phyloP scores from a whole-genome alignment of 495 filamentous ascomycete genomes.

The Aspergillus nidulans region DNA sequence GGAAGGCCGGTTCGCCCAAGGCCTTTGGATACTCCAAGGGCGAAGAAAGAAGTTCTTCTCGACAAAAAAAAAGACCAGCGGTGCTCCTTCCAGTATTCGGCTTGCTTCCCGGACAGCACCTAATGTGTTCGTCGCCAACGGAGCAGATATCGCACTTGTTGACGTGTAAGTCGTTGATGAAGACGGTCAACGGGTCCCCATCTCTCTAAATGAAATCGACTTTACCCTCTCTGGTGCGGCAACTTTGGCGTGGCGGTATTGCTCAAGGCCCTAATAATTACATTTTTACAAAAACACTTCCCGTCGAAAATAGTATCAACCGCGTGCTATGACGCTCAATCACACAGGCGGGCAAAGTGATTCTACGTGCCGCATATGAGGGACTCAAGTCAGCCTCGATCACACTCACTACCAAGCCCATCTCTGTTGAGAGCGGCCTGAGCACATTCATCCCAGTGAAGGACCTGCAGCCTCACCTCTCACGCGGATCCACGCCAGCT shows the following conservation, averaged over 20 bases:
- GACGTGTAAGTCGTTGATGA: slow-evolving; percentile 2
- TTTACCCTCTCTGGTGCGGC: slow-evolving; percentile 4
- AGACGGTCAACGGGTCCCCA: background rate
- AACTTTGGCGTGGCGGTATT: slow-evolving; percentile 2
- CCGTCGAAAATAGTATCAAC: slow-evolving; percentile 7
- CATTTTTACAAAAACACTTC: slow-evolving; percentile 4
- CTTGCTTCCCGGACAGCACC: slow-evolving; percentile 2
- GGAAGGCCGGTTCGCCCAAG: background rate
- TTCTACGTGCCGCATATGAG: background rate
- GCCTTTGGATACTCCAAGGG: background rate
- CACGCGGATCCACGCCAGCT: background rate
- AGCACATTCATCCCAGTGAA: background rate
- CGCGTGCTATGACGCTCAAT: slow-evolving; percentile 5
- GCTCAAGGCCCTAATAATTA: slow-evolving; percentile 8
- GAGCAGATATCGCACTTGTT: slow-evolving; percentile 10
- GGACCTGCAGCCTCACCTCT: background rate
- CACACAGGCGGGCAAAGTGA: slow-evolving; percentile 2
- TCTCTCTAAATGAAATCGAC: slow-evolving; percentile 2
- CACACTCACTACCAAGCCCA: background rate
- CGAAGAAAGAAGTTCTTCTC: background rate
- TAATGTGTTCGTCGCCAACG: slow-evolving; percentile 9
- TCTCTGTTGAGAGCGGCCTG: background rate
- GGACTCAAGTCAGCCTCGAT: background rate
- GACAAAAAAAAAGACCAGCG: background rate
- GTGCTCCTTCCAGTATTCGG: slow-evolving; percentile 3